Base-by-base conservation (phyloP, 2,329 filamentous ascomycete species). In the Dendryphion nanum region DNA sequence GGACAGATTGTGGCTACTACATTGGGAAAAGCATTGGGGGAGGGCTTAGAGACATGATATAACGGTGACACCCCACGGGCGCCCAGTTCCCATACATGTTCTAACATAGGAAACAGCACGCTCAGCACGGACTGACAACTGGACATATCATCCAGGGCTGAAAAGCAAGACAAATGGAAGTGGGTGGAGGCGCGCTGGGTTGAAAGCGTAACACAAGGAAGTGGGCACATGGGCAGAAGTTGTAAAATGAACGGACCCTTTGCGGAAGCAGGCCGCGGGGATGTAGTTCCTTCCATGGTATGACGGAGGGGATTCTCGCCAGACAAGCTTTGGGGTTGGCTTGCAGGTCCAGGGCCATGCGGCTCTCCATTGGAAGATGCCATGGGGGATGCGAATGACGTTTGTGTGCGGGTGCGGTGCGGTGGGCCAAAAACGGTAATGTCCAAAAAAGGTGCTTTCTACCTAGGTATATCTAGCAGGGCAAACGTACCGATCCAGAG, bases 221-320 rank as follows among this genome's bases (percentile, higher is more conserved):
- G 10, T 18, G 14, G 32, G 16, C 8, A 8, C 8, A 15, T 30
- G 29, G 29, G 10, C 8, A 30, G 16, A 15, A n/a, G 12, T 8
- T 8, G 29, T 19, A 30, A 38, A 42, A 18, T 31, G 33, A 40
- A 63, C 61, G 54, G 47, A 63, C 61, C 55, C 57, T 64, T 65
- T 31, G 48, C 41, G 35, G 41, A 32, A 37, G 33, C 31, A 18
- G 50, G 35, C 41, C 46, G 55, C 30, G 31, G 53, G 46, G 61
- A 62, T 41, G 46, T 41, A 45, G 48, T 50, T 30, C 45, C 54
- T n/a, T 56, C 53, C 36, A 46, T 42, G 29, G 42, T 42, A 35
- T 38, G 44, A 41, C 40, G 41, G 43, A 34, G 47, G 30, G 43
- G 30, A 28, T 37, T 37, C 32, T 47, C 40, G 42, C 48, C 35